Evolutionary conservation across 2,329 filamentous ascomycete genomes (phyloP), one percentile per base, ranked within the genome.

Genomic region (Aspergillus neoniger): DNA sequence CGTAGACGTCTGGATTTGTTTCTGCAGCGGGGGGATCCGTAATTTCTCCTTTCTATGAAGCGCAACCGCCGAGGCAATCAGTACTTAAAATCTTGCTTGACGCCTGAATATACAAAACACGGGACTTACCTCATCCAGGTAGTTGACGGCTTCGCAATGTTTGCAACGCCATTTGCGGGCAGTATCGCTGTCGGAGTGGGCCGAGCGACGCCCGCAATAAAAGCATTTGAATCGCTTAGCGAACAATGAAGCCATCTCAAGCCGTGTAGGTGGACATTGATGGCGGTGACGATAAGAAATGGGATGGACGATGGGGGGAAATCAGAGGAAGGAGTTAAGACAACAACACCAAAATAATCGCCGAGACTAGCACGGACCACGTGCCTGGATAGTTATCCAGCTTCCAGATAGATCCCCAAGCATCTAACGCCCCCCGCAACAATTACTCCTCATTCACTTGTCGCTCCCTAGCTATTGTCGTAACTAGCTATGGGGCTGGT

Each of bases 111-210:
- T 30, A 53, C 43, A 23, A 47, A 32, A 9, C 17, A 14, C 47
- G 30, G 57, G 50, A 73, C 81, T 61, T 79, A 95, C 92, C 80
- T 94, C 84, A 74, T 99, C 95, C 32, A 97, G 82, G 79, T 91
- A 91, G 76, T 98, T 99, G 61, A 89, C 87, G 17, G 93, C 91
- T 69, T 95, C 91, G 81, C 95, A 99, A 63, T 85, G 81, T 19
- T 84, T 78, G 77, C 92, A 96, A 49, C 87, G 81, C 77, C 93
- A 96, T 70, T 87, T 83, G 73, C 82, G 83, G 59, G 86, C 81
- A 55, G 74, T 72, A 30, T 85, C 84, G 68, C 86, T 83, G 69
- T 85, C 87, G 65, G 77, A 80, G 58, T 85, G 81, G 36, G 82
- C 80, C 36, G 89, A 90, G 67, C 85, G 86, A 73, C 83, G 82